These are phyloP conservation scores for Coprinopsis strossmayeri DNA, from an alignment of 768 basidiomycete species.

Conservation along the genomic window DNA sequence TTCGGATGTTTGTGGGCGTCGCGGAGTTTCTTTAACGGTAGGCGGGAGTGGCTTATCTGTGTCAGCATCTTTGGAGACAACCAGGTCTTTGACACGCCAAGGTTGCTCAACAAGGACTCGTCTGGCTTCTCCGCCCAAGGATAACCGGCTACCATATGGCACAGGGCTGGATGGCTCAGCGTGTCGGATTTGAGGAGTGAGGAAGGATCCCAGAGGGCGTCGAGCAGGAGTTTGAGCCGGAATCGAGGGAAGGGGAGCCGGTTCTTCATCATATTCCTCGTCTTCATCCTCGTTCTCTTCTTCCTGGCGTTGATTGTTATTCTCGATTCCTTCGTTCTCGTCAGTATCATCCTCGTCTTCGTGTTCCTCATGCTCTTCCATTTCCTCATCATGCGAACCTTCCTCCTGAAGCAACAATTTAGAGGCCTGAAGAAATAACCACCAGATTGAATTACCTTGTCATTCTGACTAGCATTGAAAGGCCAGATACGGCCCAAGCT, in stretches of 20 bases:
- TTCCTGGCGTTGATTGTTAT: conserved; percentile 13
- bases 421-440: not conserved
- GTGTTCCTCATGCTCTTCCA: conserved; percentile 9
- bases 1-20: conserved; percentile 24
- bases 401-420: conserved; percentile 3
- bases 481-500: conserved; percentile 38
- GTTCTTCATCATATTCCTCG: conserved; percentile 4
- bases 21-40: conserved; percentile 13
- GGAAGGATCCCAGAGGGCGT: conserved; percentile 35
- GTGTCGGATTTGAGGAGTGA: conserved; percentile 47
- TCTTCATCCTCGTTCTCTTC: conserved; percentile 16
- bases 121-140: conserved; percentile 41
- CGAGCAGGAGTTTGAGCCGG: conserved; percentile 24
- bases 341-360: conserved; percentile 12
- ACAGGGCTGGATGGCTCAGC: conserved; percentile 13
- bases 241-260: conserved; percentile 12
- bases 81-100: conserved; percentile 53
- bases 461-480: conserved; percentile 23
- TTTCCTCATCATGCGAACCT: conserved; percentile 10
- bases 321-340: conserved; percentile 19
- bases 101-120: conserved; percentile 42
- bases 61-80: conserved; percentile 22
- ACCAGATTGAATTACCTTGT: conserved; percentile 15
- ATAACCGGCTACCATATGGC: conserved; percentile 17
- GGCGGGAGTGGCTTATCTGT: conserved; percentile 3